phyloP scores from a whole-genome alignment of 1,284 basidiomycete genomes.

The Cystobasidium slooffiae region DNA sequence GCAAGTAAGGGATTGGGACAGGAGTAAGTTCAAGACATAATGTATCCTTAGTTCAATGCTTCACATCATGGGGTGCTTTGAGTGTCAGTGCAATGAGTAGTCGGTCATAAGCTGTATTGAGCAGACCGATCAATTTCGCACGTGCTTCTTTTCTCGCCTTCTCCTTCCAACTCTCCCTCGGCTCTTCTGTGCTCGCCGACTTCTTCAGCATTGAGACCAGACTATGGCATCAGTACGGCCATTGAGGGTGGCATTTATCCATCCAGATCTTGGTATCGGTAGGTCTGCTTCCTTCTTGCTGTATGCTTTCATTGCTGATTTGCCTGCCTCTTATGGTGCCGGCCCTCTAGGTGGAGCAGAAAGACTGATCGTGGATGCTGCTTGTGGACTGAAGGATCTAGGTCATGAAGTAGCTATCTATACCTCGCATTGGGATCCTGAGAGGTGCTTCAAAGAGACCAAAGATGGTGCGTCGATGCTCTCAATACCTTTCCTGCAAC shows the following conservation, averaged over 20 bases:
- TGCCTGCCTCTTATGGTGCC: constrained; percentile 22
- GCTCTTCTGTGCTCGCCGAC: background rate
- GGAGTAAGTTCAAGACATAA: too few species aligned
- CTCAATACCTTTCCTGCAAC: too few species aligned
- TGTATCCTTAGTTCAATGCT: too few species aligned
- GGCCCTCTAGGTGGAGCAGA: constrained; percentile 80
- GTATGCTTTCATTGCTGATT: constrained; percentile 23
- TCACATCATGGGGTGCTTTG: too few species aligned
- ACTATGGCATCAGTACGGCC: constrained; percentile 30
- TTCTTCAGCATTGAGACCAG: background rate
- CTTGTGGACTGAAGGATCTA: constrained; percentile 77
- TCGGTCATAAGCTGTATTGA: too few species aligned
- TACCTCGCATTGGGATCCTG: constrained; percentile 83
- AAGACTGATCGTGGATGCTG: constrained; percentile 92
- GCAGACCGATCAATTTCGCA: too few species aligned
- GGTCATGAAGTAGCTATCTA: constrained; percentile 91
- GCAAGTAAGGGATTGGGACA: too few species aligned
- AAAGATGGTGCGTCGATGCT: constrained; percentile 68
- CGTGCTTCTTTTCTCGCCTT: background rate
- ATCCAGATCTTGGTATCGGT: constrained; percentile 96
- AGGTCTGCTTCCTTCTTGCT: constrained; percentile 51
- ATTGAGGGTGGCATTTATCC: constrained; percentile 79
- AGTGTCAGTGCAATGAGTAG: too few species aligned
- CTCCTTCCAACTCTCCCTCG: background rate
- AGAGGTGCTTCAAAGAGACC: constrained; percentile 82